These are phyloP conservation scores for Symbiodinium pilosum DNA, from an alignment of 73 alveolate genomes.

Conservation along the genomic window DNA sequence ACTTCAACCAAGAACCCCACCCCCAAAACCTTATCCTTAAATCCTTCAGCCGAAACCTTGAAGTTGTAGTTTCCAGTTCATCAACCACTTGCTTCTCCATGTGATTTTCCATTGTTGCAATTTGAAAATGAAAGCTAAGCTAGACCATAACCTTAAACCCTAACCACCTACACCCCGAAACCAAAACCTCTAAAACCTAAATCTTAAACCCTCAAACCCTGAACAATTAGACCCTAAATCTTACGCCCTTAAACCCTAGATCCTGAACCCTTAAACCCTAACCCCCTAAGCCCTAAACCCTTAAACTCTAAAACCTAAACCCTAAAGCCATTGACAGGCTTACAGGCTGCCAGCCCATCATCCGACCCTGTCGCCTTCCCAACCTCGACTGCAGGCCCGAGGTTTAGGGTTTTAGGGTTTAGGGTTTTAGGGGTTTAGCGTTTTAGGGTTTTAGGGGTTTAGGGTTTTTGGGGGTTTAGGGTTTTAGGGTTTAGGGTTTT, in stretches of 20 bases:
- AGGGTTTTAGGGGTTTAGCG: background rate
- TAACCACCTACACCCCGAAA: background rate
- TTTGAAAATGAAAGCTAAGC: no score
- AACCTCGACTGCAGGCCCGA: slow-evolving; percentile 30
- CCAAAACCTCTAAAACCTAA: background rate
- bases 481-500: background rate
- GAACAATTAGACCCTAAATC: no score
- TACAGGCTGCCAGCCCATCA: slow-evolving; percentile 41
- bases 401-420: background rate
- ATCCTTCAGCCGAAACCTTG: background rate
- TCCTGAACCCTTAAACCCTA: background rate
- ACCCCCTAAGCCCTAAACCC: background rate
- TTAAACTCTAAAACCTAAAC: no score
- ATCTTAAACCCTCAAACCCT: background rate
- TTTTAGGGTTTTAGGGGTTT: background rate
- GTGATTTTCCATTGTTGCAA: no score
- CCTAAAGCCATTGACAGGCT: slow-evolving; percentile 28
- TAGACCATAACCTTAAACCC: no score
- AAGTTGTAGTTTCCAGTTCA: no score
- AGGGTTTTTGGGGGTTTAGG: background rate
- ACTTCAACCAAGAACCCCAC: background rate
- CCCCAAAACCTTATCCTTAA: background rate
- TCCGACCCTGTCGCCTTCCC: slow-evolving; percentile 30
- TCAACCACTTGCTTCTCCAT: no score
- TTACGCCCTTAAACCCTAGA: no score